phyloP scores from a whole-genome alignment of 2,329 filamentous ascomycete genomes.

The Blastomyces gilchristii region DNA sequence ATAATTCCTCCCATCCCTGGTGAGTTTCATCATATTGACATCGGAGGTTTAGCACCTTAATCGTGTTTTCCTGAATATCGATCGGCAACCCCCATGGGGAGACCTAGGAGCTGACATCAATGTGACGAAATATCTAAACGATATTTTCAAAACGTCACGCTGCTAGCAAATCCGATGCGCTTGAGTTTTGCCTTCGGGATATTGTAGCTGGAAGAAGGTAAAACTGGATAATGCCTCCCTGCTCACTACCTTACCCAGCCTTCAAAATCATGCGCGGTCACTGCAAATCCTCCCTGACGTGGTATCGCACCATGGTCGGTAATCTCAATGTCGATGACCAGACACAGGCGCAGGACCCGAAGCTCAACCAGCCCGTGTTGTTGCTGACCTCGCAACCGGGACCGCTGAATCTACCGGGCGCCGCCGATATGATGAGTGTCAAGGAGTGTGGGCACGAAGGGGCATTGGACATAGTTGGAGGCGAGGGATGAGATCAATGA shows the following conservation, averaged over 20 bases:
- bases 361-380: constrained; percentile 17
- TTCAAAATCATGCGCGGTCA: constrained; percentile 17
- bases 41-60: not conserved
- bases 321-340: constrained; percentile 19
- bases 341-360: constrained; percentile 9
- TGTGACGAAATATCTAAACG: too few species aligned
- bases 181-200: too few species aligned
- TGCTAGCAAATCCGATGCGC: too few species aligned
- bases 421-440: constrained; percentile 15
- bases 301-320: constrained; percentile 18
- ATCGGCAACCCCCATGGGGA: too few species aligned
- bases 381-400: constrained; percentile 15
- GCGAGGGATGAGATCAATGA: constrained; percentile 19
- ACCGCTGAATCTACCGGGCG: constrained; percentile 6
- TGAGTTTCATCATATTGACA: too few species aligned
- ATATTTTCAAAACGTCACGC: too few species aligned
- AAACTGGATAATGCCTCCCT: too few species aligned
- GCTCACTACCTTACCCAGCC: not conserved
- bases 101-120: too few species aligned
- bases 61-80: too few species aligned
- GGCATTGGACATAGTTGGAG: constrained; percentile 21
- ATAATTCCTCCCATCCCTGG: too few species aligned
- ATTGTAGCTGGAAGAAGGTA: not conserved
- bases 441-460: constrained; percentile 13
- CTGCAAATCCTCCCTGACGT: constrained; percentile 18